Evolutionary conservation across 371 early-diverging fungal species (phyloP).

Genomic region (Rhizomucor pusillus): DNA sequence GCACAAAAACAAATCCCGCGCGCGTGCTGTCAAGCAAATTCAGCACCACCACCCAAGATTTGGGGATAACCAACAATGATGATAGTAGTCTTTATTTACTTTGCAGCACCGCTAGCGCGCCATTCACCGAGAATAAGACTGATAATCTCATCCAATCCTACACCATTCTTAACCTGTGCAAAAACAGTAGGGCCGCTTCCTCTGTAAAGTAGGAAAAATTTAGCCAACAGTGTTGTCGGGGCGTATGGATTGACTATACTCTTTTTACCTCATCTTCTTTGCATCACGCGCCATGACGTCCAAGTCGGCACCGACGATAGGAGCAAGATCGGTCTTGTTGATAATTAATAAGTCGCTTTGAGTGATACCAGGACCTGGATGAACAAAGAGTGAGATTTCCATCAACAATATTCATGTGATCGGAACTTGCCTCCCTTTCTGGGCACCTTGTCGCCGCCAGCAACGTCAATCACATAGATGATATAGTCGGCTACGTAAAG

Average conservation of each 20-base stretch:
- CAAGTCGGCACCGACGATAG: slow-evolving; percentile 85
- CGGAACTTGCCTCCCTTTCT: slow-evolving; percentile 66
- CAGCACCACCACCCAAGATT: too few relatives aligned
- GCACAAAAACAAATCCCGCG: too few relatives aligned
- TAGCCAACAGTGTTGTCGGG: background rate
- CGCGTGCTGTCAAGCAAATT: too few relatives aligned
- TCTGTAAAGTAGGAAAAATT: slow-evolving; percentile 18
- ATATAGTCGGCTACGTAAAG: slow-evolving; percentile 85
- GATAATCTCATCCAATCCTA: slow-evolving; percentile 81
- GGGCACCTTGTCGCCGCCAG: slow-evolving; percentile 93
- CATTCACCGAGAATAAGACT: slow-evolving; percentile 78
- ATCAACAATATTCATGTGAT: background rate
- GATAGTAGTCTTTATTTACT: slow-evolving; percentile 6
- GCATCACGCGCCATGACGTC: slow-evolving; percentile 90
- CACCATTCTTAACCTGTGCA: slow-evolving; percentile 88
- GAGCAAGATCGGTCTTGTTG: slow-evolving; percentile 94
- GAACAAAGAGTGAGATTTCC: background rate
- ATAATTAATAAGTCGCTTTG: slow-evolving; percentile 90
- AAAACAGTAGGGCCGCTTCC: slow-evolving; percentile 78
- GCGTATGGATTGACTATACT: background rate
- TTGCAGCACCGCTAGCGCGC: slow-evolving; percentile 60
- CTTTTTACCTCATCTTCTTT: slow-evolving; percentile 76
- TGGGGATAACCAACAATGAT: too few relatives aligned
- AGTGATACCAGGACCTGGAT: slow-evolving; percentile 86
- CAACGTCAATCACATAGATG: slow-evolving; percentile 95